Base-by-base conservation (phyloP, 257 asterid species). In the Nicotiana benthamiana region DNA sequence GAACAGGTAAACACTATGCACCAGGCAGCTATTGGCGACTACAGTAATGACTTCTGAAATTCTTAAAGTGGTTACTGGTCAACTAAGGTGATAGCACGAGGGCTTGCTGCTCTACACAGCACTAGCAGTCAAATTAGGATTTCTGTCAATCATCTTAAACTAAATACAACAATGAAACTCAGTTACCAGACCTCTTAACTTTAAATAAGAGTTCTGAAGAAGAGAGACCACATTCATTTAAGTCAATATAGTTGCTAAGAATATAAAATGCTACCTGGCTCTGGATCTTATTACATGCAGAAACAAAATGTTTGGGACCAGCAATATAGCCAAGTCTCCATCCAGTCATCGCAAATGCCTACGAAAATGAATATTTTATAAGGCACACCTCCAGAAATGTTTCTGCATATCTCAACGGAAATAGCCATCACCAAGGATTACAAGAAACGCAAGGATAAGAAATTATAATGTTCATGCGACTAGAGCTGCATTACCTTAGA, bases 291-390 rank as follows among this genome's bases (percentile, higher is more conserved):
- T 88, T 90, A 80, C 99, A 93, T 12, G 99, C 99, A 52, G 97
- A 83, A 79, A 96, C 90, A 72, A 96, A 94, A 87, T 93, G 98
- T 83, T 90, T 94, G 48, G 97, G 98, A 83, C 98, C 98, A 75
- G 98, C 98, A 85, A 94, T 54, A 87, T 94, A 94, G 48, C 98
- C 98, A 17, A 94, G 98, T 83, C 98, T 92, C 98, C 98, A 94
- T 65, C 98, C 98, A 75, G 98, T 94, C 98, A 94, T 94, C 65
- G 97, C 97, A 76, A 93, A 94, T 75, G 98, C 97, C 98, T 94
- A 64, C 11, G 72, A 34, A 17, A 84, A 80, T 28, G 52, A 80
- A 82, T 63, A 75, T 61, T 17, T 74, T 75, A 46, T 63, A 77
- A 68, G 53, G 66, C 72, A 36, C 80, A 48, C 52, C 76, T 62